Percentiles rank a stretch among this genome's conserved stretches.
Conservation (phyloP, 331 rosid genomes). For the Dryas integrifolia region DNA sequence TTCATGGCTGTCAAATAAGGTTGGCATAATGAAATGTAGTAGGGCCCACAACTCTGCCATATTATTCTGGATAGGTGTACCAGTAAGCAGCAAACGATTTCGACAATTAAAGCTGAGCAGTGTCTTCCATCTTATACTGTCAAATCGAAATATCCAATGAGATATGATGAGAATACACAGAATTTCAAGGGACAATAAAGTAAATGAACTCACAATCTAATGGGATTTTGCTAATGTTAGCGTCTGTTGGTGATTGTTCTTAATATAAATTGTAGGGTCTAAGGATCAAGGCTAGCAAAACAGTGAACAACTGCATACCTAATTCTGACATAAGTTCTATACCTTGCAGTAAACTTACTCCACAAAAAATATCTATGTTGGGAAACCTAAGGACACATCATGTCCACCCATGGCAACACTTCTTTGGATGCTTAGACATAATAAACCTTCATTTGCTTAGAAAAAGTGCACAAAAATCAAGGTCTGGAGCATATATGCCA, state of each 20-base stretch:
- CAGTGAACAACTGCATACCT: not conserved
- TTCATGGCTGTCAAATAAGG: slow-evolving; percentile 95
- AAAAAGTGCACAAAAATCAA: not conserved
- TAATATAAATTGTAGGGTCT: not conserved
- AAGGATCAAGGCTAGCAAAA: slow-evolving; percentile 4
- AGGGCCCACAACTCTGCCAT: slow-evolving; percentile 99
- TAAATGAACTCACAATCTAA: not conserved
- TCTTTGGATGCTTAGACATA: slow-evolving; percentile 2
- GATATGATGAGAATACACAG: slow-evolving; percentile 5
- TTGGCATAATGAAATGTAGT: slow-evolving; percentile 96
- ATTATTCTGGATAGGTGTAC: slow-evolving; percentile 96
- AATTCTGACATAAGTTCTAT: not conserved
- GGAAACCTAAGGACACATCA: not conserved
- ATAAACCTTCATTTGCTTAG: not conserved
- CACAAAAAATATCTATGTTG: not conserved
- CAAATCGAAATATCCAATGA: slow-evolving; percentile 26
- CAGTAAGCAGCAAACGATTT: slow-evolving; percentile 88
- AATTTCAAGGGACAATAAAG: not conserved
- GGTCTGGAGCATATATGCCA: no score
- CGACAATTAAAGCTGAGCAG: slow-evolving; percentile 97
- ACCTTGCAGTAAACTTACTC: not conserved
- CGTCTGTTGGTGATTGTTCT: not conserved
- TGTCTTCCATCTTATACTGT: slow-evolving; percentile 99
- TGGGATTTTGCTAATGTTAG: not conserved
- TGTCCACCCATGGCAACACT: not conserved